Base-by-base conservation (phyloP, 2,329 filamentous ascomycete genomes). In the Cytospora schulzeri region DNA sequence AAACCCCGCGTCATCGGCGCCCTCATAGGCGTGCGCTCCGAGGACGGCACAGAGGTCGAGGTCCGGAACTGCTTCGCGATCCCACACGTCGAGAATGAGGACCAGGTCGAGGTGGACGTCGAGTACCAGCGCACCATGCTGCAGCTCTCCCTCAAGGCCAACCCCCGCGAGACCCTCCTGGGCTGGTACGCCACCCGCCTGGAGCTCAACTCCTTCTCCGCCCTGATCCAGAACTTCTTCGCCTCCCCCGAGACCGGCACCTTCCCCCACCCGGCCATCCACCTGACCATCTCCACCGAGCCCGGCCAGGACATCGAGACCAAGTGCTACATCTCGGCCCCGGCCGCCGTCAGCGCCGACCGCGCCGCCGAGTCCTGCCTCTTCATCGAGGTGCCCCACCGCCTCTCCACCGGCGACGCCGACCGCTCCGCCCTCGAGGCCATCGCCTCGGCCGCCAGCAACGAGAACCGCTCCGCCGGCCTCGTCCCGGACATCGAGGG, bases 111-210 rank as follows among this genome's bases (percentile, higher is more conserved):
- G 80, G 95, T 99, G 69, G 95, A 99, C 77, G 96, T 99, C 85
- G 95, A 99, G 80, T 99, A 98, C 81, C 95, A 99, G 82, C 98
- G 98, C 87, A 93, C 94, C 79, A 99, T 99, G 95, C 89, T 98
- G 65, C 90, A 91, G 66, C 84, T 99, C 72, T 94, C 97, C 77
- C 88, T 98, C 71, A 94, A 94, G 81, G 94, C 93, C 64, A 91
- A 93, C 78, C 95, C 95, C 58, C 92, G 93, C 79, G 95, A 99
- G 80, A 88, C 93, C 62, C 87, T 99, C 65, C 90, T 99, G 68
- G 95, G 95, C 74, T 99, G 95, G 95, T 99, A 99, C 82, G 96
- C 95, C 69, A 99, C 95, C 57, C 93, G 91, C 75, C 90, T 92
- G 77, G 94, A 98, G 80, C 87, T 99, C 75, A 98, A 99, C 87